Evolutionary conservation across 306 rosid species (phyloP).

Genomic region (Morella rubra): DNA sequence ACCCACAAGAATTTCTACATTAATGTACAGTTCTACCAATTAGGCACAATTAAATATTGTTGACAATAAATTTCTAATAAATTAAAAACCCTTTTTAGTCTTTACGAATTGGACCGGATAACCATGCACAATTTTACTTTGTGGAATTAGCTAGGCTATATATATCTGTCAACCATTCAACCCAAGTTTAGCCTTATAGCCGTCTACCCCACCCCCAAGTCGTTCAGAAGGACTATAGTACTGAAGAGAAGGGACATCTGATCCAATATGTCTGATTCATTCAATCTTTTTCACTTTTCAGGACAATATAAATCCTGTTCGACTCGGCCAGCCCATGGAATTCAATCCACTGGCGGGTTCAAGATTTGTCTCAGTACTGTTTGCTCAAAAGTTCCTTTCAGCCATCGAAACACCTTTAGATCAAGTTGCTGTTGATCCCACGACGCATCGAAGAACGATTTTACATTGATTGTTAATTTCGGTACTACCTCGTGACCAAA

Average conservation of each 20-base stretch:
- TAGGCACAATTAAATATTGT: not conserved
- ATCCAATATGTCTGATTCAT: too few relatives aligned
- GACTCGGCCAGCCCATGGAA: not conserved
- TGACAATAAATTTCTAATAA: not conserved
- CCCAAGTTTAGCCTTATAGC: not conserved
- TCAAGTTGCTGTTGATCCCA: not conserved
- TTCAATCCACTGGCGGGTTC: not conserved
- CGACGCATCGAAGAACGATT: not conserved
- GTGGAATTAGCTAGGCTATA: not conserved
- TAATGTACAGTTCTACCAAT: not conserved
- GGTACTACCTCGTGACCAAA: slow-evolving; percentile 16
- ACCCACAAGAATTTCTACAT: not conserved
- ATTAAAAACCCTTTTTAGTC: too few relatives aligned
- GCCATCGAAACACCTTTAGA: not conserved
- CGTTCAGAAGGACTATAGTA: too few relatives aligned
- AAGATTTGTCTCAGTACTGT: too few relatives aligned
- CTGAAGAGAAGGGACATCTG: too few relatives aligned
- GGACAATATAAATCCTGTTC: not conserved
- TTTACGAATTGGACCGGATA: not conserved
- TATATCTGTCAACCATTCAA: too few relatives aligned
- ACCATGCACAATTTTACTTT: too few relatives aligned
- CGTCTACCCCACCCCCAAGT: not conserved
- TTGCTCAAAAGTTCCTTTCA: too few relatives aligned
- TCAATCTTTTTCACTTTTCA: not conserved
- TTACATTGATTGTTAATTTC: not conserved